These are phyloP conservation scores for Solanum bulbocastanum DNA, from an alignment of 257 asterid genomes.

Conservation along the genomic window DNA sequence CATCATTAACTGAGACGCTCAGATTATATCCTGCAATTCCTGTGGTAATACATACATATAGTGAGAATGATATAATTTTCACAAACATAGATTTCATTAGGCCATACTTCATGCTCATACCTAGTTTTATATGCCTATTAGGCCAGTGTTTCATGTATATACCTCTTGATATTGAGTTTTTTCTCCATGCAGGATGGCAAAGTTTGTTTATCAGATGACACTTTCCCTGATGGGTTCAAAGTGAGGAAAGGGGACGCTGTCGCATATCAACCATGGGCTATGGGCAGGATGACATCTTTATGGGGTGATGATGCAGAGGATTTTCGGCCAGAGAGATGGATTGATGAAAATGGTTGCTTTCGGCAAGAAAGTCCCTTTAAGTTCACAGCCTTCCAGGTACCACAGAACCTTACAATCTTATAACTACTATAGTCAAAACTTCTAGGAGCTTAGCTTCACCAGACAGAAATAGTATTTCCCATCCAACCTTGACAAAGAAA, in stretches of 20 bases:
- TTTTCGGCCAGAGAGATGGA: slow-evolving; percentile 48
- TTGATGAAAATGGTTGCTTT: slow-evolving; percentile 32
- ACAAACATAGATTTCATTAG: background rate
- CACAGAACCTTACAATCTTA: background rate
- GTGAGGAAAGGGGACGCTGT: slow-evolving; percentile 40
- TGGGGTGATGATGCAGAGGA: slow-evolving; percentile 48
- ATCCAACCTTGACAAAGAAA: background rate
- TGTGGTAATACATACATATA: slow-evolving; percentile 25
- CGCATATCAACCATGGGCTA: slow-evolving; percentile 43
- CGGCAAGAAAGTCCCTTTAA: slow-evolving; percentile 36
- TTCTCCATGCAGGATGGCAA: slow-evolving; percentile 28
- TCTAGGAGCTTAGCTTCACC: background rate
- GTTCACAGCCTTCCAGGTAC: slow-evolving; percentile 50
- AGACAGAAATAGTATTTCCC: background rate
- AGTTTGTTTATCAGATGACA: slow-evolving; percentile 37
- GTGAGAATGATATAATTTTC: background rate
- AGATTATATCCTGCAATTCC: slow-evolving; percentile 57
- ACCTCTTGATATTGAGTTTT: background rate
- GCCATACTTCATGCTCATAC: background rate
- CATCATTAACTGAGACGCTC: slow-evolving; percentile 44
- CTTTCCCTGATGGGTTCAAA: slow-evolving; percentile 34
- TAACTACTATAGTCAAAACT: background rate
- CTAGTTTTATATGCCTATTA: background rate
- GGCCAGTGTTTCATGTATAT: background rate
- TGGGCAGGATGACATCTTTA: slow-evolving; percentile 49